Conservation (phyloP, 768 basidiomycete genomes). For the Cyclocybe cylindracea region DNA sequence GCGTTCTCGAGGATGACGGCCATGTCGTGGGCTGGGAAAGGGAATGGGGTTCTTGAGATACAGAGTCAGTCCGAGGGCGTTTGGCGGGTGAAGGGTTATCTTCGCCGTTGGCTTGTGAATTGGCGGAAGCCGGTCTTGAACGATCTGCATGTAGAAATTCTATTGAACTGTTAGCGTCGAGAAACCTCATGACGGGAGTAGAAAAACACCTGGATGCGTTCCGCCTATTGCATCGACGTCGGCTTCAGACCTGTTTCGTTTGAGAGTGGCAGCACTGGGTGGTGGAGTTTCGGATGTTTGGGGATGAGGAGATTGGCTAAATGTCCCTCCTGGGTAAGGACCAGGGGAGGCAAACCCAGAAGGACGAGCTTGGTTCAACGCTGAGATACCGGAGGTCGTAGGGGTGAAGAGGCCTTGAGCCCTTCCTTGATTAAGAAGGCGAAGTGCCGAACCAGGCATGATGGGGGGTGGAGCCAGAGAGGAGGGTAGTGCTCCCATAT, state of each 20-base stretch:
- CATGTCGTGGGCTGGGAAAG: conserved; percentile 30
- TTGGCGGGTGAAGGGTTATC: conserved; percentile 73
- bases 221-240: conserved; percentile 47
- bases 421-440: conserved; percentile 81
- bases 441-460: conserved; percentile 84
- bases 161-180: conserved; percentile 2
- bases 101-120: conserved; percentile 52
- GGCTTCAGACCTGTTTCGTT: conserved; percentile 47
- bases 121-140: conserved; percentile 52
- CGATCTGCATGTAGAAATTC: conserved; percentile 51
- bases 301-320: conserved; percentile 50
- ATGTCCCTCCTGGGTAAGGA: conserved; percentile 43
- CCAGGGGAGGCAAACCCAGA: conserved; percentile 56
- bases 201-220: conserved; percentile 17
- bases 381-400: conserved; percentile 64
- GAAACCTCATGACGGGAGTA: neutral
- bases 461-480: conserved; percentile 79
- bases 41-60: conserved; percentile 28
- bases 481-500: conserved; percentile 45
- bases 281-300: conserved; percentile 52
- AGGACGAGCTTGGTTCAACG: conserved; percentile 33
- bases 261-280: conserved; percentile 45
- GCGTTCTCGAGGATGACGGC: conserved; percentile 35
- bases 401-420: conserved; percentile 87
- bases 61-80: conserved; percentile 60